Conservation (phyloP, 495 filamentous ascomycete genomes). For the Achaetomiella virescens region DNA sequence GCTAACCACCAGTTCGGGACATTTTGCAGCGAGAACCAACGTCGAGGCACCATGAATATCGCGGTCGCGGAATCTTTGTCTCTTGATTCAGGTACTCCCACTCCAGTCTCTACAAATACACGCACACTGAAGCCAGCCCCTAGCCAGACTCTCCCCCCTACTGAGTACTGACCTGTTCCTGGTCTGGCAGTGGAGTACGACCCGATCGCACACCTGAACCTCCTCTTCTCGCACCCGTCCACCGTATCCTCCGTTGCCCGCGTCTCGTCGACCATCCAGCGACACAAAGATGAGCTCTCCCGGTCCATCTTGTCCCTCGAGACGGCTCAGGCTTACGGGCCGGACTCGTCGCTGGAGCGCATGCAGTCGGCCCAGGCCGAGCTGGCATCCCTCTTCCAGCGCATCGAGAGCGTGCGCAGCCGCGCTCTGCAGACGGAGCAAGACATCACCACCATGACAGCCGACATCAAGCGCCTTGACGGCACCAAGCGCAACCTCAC, state of each 20-base stretch:
- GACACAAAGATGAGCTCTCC: constrained; percentile 80
- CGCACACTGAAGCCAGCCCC: background rate
- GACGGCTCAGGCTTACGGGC: constrained; percentile 73
- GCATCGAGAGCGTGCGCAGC: constrained; percentile 89
- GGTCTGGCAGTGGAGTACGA: constrained; percentile 73
- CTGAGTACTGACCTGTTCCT: constrained; percentile 29
- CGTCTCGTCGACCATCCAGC: constrained; percentile 64
- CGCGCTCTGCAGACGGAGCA: constrained; percentile 88
- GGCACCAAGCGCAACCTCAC: constrained; percentile 95
- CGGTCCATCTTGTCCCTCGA: constrained; percentile 71
- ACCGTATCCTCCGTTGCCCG: constrained; percentile 71
- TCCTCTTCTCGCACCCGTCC: constrained; percentile 86
- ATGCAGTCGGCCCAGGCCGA: constrained; percentile 88
- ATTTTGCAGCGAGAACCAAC: background rate
- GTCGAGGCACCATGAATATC: constrained; percentile 39
- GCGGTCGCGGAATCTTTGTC: constrained; percentile 34
- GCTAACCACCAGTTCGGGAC: background rate
- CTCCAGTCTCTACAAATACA: background rate
- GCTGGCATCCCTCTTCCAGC: constrained; percentile 82
- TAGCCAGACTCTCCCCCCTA: too few relatives aligned
- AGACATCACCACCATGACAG: constrained; percentile 97
- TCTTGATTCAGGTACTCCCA: constrained; percentile 45
- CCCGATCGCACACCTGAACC: constrained; percentile 87
- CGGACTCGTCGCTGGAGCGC: constrained; percentile 78
- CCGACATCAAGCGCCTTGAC: constrained; percentile 96